Evolutionary conservation across 2,329 filamentous ascomycete species (phyloP).

Genomic region (Ophiostoma tasmaniense): DNA sequence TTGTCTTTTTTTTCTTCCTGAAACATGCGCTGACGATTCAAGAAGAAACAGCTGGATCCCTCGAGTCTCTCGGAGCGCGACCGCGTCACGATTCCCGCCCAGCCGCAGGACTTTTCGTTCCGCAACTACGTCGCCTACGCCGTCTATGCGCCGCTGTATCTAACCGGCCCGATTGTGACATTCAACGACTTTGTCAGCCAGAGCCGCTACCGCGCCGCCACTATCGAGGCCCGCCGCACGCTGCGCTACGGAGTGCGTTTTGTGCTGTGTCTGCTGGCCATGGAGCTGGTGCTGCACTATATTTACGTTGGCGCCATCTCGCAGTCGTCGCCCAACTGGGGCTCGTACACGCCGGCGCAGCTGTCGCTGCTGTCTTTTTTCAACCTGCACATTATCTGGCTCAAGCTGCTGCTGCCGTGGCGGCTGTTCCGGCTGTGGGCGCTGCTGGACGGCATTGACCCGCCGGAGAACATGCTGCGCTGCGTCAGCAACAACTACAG

Average conservation of each 20-base stretch:
- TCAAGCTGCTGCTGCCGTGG: constrained; percentile 94
- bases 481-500: constrained; percentile 95
- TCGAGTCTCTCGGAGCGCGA: constrained; percentile 81
- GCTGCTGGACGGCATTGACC: constrained; percentile 81
- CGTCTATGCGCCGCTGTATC: constrained; percentile 86
- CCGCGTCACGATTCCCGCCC: constrained; percentile 68
- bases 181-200: constrained; percentile 98
- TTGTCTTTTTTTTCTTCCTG: background rate
- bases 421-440: constrained; percentile 98
- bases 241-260: constrained; percentile 78
- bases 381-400: constrained; percentile 95
- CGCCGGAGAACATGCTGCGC: constrained; percentile 95
- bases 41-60: constrained; percentile 97
- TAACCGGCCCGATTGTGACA: constrained; percentile 86
- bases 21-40: constrained; percentile 26
- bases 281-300: constrained; percentile 88
- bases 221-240: constrained; percentile 62
- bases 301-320: constrained; percentile 91
- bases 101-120: constrained; percentile 62
- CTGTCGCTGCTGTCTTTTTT: constrained; percentile 88
- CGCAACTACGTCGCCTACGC: constrained; percentile 83
- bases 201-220: constrained; percentile 61
- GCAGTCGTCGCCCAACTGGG: constrained; percentile 71
- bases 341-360: constrained; percentile 74
- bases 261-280: constrained; percentile 66